Base-by-base conservation (phyloP, 306 rosid species). In the Astragalus glycyphyllos region DNA sequence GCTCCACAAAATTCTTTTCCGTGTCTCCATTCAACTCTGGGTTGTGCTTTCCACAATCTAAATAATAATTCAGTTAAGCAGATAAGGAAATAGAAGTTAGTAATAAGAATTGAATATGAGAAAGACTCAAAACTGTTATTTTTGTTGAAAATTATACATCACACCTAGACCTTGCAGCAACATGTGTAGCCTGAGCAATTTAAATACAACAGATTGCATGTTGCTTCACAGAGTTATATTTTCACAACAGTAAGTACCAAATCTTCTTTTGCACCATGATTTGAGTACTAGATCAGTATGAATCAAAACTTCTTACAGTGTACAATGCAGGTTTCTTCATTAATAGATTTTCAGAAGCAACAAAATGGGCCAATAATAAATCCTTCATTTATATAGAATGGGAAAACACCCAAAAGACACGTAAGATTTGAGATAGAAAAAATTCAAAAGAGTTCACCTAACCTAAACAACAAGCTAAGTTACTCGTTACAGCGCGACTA, bases 41-140 rank as follows among this genome's bases (percentile, higher is more conserved):
- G 20, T 86, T 85, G 69, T 67, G 91, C 90, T 88, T 92, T 75
- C 80, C 92, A 78, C 96, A 92, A 77, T 87, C 98, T 92, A 85
- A 77, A 85, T 71, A 32, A 72, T 12, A 72, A 41, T 12, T 59
- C 14, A 65, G 29, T 14, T 53, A 44, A 32, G 34, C 45, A 66
- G 54, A 56, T 12, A 49, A 75, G 14, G 71, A 38, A 57, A 42
- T 49, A 71, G n/a, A 2, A 69, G 58, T 10, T 35, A 63, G 77
- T 48, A 44, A 62, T 68, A 62, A 15, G 32, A 23, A 40, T 17
- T 69, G 48, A 14, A 68, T 35, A 10, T 16, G 11, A 20, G 32
- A 58, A 69, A 5, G 34, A 54, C 60, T 29, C 26, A 63, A 16
- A 31, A 57, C 15, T 15, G 42, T 16, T 50, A 7, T 41, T 42